These are phyloP conservation scores for Rhynchosporium agropyri DNA, from an alignment of 2,329 filamentous ascomycete species.

Conservation along the genomic window DNA sequence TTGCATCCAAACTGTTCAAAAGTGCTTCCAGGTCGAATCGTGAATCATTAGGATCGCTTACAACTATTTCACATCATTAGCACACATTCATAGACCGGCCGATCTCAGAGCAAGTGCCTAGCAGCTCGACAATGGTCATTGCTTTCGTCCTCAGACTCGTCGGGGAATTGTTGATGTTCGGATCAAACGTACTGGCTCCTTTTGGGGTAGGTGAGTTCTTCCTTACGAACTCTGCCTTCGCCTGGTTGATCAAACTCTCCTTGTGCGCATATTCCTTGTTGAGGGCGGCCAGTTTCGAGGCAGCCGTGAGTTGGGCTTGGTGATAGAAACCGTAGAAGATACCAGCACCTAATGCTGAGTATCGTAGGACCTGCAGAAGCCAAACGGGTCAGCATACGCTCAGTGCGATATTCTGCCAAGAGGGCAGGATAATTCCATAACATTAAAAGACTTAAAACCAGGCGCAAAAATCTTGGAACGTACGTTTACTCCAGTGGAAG, in stretches of 20 bases:
- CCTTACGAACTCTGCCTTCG: constrained; percentile 88
- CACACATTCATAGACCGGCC: neutral
- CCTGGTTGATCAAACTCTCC: constrained; percentile 86
- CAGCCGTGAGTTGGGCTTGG: constrained; percentile 77
- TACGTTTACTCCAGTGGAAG: constrained; percentile 57
- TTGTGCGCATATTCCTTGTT: constrained; percentile 89
- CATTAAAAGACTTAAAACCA: constrained; percentile 9
- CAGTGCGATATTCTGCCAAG: neutral
- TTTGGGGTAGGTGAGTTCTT: constrained; percentile 59
- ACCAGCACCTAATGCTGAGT: constrained; percentile 88
- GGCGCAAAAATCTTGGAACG: constrained; percentile 41
- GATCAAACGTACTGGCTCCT: constrained; percentile 44
- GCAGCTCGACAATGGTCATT: neutral
- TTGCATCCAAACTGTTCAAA: constrained; percentile 63
- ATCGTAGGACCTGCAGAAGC: constrained; percentile 81
- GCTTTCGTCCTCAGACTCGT: neutral
- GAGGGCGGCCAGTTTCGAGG: constrained; percentile 69
- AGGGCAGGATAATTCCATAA: constrained; percentile 5
- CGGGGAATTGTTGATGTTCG: neutral
- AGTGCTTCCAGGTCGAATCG: constrained; percentile 93
- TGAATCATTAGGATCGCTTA: constrained; percentile 78
- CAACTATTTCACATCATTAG: constrained; percentile 51
- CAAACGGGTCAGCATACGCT: constrained; percentile 6
- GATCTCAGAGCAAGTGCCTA: neutral
- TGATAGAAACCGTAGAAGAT: constrained; percentile 96